Conservation (phyloP, 164 flowering plant genomes). For the Macadamia integrifolia region DNA sequence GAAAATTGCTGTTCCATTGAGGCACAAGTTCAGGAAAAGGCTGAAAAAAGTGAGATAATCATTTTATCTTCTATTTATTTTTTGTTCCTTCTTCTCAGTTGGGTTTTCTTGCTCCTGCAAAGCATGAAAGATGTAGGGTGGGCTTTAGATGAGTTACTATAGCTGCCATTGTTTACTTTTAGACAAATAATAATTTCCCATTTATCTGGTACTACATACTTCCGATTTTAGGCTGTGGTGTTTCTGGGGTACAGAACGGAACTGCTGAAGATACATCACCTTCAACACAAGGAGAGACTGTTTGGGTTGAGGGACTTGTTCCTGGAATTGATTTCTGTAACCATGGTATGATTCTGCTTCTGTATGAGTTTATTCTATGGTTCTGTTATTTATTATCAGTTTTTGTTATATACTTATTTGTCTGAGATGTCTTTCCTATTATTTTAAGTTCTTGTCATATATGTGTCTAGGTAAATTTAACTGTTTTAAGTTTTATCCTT, state of each 20-base stretch:
- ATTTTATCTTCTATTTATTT: not conserved
- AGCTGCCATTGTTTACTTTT: not conserved
- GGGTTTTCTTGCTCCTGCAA: slow-evolving; percentile 1
- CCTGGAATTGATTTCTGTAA: slow-evolving; percentile 99
- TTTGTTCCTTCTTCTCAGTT: not conserved
- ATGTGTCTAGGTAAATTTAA: no score
- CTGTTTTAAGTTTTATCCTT: no score
- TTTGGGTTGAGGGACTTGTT: slow-evolving; percentile 96
- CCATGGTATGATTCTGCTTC: slow-evolving; percentile 54
- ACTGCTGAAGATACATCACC: slow-evolving; percentile 19
- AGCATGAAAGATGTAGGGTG: slow-evolving; percentile 1
- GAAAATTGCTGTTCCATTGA: slow-evolving; percentile 22
- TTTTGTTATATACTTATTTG: no score
- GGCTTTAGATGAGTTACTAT: not conserved
- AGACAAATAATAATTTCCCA: not conserved
- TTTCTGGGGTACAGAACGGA: slow-evolving; percentile 16
- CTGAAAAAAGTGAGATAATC: slow-evolving; percentile 33
- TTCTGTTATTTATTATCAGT: not conserved
- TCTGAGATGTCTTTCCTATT: no score
- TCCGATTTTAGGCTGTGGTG: slow-evolving; percentile 14
- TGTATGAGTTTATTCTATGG: not conserved
- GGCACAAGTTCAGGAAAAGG: slow-evolving; percentile 13
- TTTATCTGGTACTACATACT: not conserved
- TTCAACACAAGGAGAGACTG: slow-evolving; percentile 39
- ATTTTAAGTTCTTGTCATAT: no score